Evolutionary conservation across 2,329 filamentous ascomycete genomes (phyloP).

Genomic region (Trichoderma sp.): DNA sequence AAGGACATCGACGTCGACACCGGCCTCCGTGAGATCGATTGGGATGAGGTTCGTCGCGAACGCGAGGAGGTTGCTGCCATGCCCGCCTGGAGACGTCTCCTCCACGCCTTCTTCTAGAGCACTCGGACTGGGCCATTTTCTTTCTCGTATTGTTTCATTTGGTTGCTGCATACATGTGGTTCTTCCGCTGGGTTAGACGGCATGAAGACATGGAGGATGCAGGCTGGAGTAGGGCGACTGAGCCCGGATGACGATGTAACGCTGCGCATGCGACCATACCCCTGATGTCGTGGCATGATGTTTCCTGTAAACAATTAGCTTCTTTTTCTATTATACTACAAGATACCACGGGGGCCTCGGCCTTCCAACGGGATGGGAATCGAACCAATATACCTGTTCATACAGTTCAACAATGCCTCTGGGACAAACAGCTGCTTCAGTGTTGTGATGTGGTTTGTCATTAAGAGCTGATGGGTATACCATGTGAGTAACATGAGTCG

Average conservation of each 20-base stretch:
- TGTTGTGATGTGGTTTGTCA: too few species aligned
- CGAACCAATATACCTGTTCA: conserved; percentile 19
- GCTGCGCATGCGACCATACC: conserved; percentile 22
- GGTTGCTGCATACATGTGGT: conserved; percentile 6
- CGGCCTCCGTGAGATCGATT: conserved; percentile 66
- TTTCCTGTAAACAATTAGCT: conserved; percentile 28
- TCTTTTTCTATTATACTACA: conserved; percentile 26
- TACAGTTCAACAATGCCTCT: background rate
- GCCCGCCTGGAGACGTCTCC: conserved; percentile 53
- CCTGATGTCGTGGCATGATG: conserved; percentile 24
- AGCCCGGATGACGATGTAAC: conserved; percentile 14
- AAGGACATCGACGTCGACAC: conserved; percentile 68
- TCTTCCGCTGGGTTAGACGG: conserved; percentile 15
- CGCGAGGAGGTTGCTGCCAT: conserved; percentile 52
- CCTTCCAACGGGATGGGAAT: conserved; percentile 11
- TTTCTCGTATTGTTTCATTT: background rate
- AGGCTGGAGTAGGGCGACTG: background rate
- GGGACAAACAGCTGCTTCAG: background rate
- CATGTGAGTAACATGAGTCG: too few species aligned
- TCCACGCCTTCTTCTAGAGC: conserved; percentile 45
- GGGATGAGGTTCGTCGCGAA: conserved; percentile 62
- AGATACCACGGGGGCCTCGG: conserved; percentile 24
- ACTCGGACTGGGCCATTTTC: background rate
- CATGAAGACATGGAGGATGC: conserved; percentile 7
- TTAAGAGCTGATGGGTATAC: too few species aligned